These are phyloP conservation scores for Aspergillus asperescens DNA, from an alignment of 495 filamentous ascomycete genomes.

Conservation along the genomic window DNA sequence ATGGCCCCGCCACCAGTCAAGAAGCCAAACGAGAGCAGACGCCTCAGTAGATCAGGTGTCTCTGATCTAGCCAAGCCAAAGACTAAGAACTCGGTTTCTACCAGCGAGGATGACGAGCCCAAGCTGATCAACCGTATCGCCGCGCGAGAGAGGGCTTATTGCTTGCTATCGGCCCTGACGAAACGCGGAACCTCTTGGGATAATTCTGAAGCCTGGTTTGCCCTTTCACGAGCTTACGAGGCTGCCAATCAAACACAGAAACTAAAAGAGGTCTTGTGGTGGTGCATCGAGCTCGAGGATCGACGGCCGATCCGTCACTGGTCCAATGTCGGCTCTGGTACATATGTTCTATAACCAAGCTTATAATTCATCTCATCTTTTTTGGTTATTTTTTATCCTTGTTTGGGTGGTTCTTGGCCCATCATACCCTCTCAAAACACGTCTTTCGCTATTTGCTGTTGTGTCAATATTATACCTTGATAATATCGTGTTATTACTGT, in stretches of 20 bases:
- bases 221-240: conserved; percentile 79
- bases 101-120: conserved; percentile 38
- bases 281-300: conserved; percentile 63
- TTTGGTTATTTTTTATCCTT: conserved; percentile 13
- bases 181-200: conserved; percentile 89
- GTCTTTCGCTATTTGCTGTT: conserved; percentile 2
- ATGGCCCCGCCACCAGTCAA: conserved; percentile 22
- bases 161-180: conserved; percentile 71
- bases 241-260: conserved; percentile 76
- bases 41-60: not conserved
- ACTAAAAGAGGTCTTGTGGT: conserved; percentile 68
- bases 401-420: conserved; percentile 2
- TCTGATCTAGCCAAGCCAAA: conserved; percentile 10
- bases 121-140: conserved; percentile 71
- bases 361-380: conserved; percentile 15
- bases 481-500: conserved; percentile 18
- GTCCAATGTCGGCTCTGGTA: conserved; percentile 44
- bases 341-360: conserved; percentile 39
- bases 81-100: conserved; percentile 7
- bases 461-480: conserved; percentile 30
- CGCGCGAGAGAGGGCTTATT: conserved; percentile 80
- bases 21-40: conserved; percentile 11
- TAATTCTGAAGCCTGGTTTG: conserved; percentile 88
- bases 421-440: not conserved
- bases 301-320: conserved; percentile 44